phyloP scores from a whole-genome alignment of 148 eudicot species.

The Selenicereus undatus region DNA sequence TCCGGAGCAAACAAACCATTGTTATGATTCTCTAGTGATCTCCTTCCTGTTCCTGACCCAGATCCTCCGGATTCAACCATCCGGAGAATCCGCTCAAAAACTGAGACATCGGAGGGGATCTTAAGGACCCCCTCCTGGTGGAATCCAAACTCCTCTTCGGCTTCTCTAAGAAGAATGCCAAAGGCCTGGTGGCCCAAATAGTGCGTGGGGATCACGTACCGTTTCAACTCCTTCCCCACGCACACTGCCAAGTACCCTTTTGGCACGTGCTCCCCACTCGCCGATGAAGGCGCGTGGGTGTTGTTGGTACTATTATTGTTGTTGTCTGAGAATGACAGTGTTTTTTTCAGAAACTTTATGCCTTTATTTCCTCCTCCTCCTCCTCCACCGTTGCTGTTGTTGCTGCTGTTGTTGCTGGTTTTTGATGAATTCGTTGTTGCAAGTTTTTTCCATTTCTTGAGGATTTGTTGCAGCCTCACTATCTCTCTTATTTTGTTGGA shows the following conservation, averaged over 20 bases:
- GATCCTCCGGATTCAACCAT: constrained; percentile 32
- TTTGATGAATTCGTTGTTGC: constrained; percentile 38
- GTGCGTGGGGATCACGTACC: constrained; percentile 72
- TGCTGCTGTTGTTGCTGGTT: constrained; percentile 7
- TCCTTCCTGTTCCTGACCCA: not conserved
- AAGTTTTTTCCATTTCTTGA: constrained; percentile 72
- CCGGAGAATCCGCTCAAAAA: constrained; percentile 64
- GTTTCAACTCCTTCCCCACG: constrained; percentile 67
- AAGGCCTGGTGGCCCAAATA: constrained; percentile 70
- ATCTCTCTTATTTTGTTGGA: constrained; percentile 81
- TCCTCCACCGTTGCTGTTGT: not conserved
- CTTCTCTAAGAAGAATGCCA: constrained; percentile 60
- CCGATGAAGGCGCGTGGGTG: not conserved
- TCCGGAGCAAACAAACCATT: not conserved
- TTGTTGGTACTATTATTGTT: constrained; percentile 23
- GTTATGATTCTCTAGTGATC: not conserved
- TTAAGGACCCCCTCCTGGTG: constrained; percentile 79
- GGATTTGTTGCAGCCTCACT: constrained; percentile 76
- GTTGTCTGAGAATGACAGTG: constrained; percentile 68
- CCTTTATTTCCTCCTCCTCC: constrained; percentile 29
- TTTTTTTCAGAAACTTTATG: constrained; percentile 74
- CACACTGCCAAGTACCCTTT: constrained; percentile 77
- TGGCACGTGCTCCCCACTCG: constrained; percentile 30
- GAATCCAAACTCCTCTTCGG: constrained; percentile 93
- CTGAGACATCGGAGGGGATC: constrained; percentile 67